Evolutionary conservation across 257 asterid species (phyloP).

Genomic region (Jasminum sambac): DNA sequence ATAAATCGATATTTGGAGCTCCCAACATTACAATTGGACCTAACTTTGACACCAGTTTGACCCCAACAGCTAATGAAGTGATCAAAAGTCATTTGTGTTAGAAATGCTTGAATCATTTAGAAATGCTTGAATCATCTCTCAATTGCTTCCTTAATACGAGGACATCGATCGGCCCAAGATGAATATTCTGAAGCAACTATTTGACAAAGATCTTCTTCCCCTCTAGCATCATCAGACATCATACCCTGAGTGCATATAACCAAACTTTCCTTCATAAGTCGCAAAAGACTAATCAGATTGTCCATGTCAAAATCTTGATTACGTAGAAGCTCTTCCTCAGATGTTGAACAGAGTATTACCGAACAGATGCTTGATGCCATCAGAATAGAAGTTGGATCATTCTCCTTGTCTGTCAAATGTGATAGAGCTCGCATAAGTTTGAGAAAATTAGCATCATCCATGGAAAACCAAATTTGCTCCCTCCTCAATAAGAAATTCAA

Average conservation of each 20-base stretch:
- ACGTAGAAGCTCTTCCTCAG: conserved; percentile 67
- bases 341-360: conserved; percentile 62
- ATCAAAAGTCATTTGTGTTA: not conserved
- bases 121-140: conserved; percentile 35
- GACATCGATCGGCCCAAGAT: conserved; percentile 67
- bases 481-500: conserved; percentile 69
- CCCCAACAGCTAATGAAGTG: not conserved
- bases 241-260: conserved; percentile 40
- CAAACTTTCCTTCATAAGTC: conserved; percentile 62
- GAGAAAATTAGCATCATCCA: conserved; percentile 46
- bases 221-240: conserved; percentile 33
- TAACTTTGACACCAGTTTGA: no score
- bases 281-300: conserved; percentile 45
- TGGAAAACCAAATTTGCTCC: conserved; percentile 32
- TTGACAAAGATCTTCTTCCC: conserved; percentile 66
- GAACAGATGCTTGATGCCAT: conserved; percentile 86
- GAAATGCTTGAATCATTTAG: no score
- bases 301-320: conserved; percentile 47
- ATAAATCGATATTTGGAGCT: no score
- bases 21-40: no score
- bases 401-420: conserved; percentile 51
- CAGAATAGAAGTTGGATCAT: conserved; percentile 51
- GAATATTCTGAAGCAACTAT: conserved; percentile 65
- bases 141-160: conserved; percentile 49
- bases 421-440: conserved; percentile 65